Base-by-base conservation (phyloP, 108 stramenopile species). In the Cyclotella baltica region DNA sequence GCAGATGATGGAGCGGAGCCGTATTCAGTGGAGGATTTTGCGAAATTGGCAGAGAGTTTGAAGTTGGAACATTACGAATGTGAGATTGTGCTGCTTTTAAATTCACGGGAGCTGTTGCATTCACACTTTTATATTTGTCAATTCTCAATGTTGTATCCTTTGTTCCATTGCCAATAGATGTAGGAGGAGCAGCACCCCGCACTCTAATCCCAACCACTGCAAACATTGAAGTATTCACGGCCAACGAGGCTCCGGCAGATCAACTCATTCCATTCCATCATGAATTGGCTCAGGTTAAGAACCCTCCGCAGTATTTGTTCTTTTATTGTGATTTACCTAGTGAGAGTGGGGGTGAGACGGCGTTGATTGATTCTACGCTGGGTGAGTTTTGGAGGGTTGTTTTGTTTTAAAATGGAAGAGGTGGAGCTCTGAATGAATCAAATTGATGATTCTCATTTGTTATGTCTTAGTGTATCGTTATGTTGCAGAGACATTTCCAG, bases 211-310 rank as follows among this genome's bases (percentile, higher is more conserved):
- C 89, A 2, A 85, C 86, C 23, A 58, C 72, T 28, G 87, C 86
- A 8, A 83, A 84, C 4, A 88, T 87, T 28, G 86, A 88, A 62
- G 88, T 95, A 3, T 93, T 87, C 38, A 93, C 94, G 1, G 88
- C 92, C 5, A 93, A 95, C 67, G 93, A 94, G 36, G 85, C 87
- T 16, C 91, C 91, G 33, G 87, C 91, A 15, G 83, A 88, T 56
- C 85, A 92, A 62, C 87, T 85, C 33, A 95, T 93, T 53, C 91
- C 94, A 0, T 93, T 93, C 71, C 94, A 95, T 76, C 94, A 95
- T 56, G 94, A 95, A 48, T 77, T 95, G 27, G 91, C 92, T 9
- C 92, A 95, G 75, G 80, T 84, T 38, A 75, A 80, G 40, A 84
- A 90, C 67, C 90, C 90, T 35, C 94, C 94, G 13, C 73, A 73